phyloP scores from a whole-genome alignment of 192 early-diverging fungal genomes.

The Umbelopsis sp. region DNA sequence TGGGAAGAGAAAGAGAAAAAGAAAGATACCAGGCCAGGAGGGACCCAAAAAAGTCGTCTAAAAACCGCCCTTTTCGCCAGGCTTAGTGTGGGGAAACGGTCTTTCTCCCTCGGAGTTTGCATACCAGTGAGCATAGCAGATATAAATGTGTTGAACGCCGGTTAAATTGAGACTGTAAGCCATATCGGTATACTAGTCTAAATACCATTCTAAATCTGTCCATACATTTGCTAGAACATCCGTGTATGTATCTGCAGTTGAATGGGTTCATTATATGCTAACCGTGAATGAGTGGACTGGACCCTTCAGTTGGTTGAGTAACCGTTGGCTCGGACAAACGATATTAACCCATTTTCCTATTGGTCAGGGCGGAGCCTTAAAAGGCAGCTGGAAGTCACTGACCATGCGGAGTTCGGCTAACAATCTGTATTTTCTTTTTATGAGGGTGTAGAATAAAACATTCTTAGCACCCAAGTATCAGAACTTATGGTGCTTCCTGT shows the following conservation, averaged over 20 bases:
- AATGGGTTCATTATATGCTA: background rate
- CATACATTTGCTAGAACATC: background rate
- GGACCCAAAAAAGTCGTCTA: background rate
- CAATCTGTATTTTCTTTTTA: background rate
- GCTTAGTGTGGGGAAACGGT: slow-evolving; percentile 18
- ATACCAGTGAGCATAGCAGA: background rate
- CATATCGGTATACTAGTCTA: background rate
- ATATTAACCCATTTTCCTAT: background rate
- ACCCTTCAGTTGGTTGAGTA: background rate
- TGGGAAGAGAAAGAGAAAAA: slow-evolving; percentile 14
- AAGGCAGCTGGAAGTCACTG: background rate
- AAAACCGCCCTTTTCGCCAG: background rate
- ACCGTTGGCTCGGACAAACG: slow-evolving; percentile 17
- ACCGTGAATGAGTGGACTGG: background rate
- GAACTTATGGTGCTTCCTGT: no score
- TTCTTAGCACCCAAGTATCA: no score
- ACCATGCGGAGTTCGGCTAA: background rate
- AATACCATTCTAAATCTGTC: background rate
- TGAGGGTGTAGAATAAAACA: no score
- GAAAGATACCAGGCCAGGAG: slow-evolving; percentile 7
- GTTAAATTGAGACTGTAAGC: background rate
- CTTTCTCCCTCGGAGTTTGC: slow-evolving; percentile 7
- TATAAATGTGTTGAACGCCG: background rate
- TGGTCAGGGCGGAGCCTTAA: slow-evolving; percentile 7
- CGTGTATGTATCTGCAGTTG: background rate